Evolutionary conservation across 108 stramenopile genomes (phyloP), one percentile per base, ranked within the genome.

Genomic region (Ochromonas danica): DNA sequence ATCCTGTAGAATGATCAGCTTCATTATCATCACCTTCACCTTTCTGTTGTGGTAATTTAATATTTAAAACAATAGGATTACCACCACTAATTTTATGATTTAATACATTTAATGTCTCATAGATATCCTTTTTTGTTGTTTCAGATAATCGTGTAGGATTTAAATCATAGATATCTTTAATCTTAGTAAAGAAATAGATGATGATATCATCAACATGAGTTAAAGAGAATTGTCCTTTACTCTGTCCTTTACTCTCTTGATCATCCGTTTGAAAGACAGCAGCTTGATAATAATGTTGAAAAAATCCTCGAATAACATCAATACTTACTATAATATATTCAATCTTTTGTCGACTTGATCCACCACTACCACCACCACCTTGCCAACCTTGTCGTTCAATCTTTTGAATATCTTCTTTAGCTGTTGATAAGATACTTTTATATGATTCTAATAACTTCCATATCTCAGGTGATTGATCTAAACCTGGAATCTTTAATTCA

Each of bases 401-500:
- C 30, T 67, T 36, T 28, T 35, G 63, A 27, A 75, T 36, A 33
- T 75, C 72, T 30, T n/a, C 3, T 25, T 42, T 75, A 33, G 10
- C n/a, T 3, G 3, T 27, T 36, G 6, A 6, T 22, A 80, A 33
- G 57, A 41, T 25, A 57, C 51, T n/a, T 63, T 22, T 28, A 10
- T 41, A 1, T 10, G 79, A 70, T 0, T 71, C 67, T 43, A 83
- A 0, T 27, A 71, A 3, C 17, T 71, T 1, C 79, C 79, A 83
- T 27, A 80, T 25, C 28, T 33, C 39, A 27, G 39, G 25, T 0
- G 0, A 10, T 36, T 61, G 0, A 17, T 30, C 36, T n/a, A 83
- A 42, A 27, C 65, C 79, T 38, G 71, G 71, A 1, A 83, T 57
- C 27, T 17, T 57, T 35, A 83, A 78, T 67, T 83, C 82, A 27